These are phyloP conservation scores for Hypocreales sp. DNA, from an alignment of 2,329 filamentous ascomycete species.

Conservation along the genomic window DNA sequence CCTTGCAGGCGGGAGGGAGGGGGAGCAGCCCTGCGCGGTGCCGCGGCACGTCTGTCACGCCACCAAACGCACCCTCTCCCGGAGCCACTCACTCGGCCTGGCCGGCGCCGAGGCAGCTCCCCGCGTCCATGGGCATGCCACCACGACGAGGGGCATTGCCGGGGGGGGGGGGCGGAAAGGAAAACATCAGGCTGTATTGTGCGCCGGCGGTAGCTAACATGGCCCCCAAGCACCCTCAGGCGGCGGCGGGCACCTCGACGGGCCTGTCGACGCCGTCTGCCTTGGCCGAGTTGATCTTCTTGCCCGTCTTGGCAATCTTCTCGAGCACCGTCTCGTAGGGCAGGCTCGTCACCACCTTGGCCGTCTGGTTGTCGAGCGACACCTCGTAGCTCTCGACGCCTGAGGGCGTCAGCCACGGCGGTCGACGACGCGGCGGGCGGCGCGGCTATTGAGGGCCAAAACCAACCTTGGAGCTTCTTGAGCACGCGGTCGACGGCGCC, in stretches of 20 bases:
- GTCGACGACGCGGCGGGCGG: neutral
- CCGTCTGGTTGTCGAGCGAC: conserved; percentile 72
- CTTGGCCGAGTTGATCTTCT: conserved; percentile 68
- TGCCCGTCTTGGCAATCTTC: conserved; percentile 91
- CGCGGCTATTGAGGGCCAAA: neutral
- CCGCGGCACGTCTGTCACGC: too few species aligned
- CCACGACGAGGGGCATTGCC: too few species aligned
- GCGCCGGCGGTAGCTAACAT: too few species aligned
- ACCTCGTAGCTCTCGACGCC: conserved; percentile 80
- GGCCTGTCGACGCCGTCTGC: conserved; percentile 48
- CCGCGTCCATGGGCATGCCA: too few species aligned
- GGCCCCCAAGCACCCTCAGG: too few species aligned
- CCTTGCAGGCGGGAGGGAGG: too few species aligned
- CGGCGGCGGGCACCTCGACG: conserved; percentile 29
- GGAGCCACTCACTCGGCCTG: too few species aligned
- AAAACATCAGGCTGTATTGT: too few species aligned
- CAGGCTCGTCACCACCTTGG: conserved; percentile 57
- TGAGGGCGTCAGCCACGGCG: conserved; percentile 17
- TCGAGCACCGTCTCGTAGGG: conserved; percentile 67
- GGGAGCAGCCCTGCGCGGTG: too few species aligned
- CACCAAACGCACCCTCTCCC: too few species aligned
- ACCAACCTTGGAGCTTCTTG: conserved; percentile 75
- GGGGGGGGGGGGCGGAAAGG: too few species aligned
- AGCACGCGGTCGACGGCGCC: conserved; percentile 85
- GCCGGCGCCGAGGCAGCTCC: too few species aligned